A percentile compares a stretch with the other conserved stretches of the same genome.
phyloP scores from a whole-genome alignment of 495 filamentous ascomycete species.

The Aspergillus sclerotiicarbonarius region DNA sequence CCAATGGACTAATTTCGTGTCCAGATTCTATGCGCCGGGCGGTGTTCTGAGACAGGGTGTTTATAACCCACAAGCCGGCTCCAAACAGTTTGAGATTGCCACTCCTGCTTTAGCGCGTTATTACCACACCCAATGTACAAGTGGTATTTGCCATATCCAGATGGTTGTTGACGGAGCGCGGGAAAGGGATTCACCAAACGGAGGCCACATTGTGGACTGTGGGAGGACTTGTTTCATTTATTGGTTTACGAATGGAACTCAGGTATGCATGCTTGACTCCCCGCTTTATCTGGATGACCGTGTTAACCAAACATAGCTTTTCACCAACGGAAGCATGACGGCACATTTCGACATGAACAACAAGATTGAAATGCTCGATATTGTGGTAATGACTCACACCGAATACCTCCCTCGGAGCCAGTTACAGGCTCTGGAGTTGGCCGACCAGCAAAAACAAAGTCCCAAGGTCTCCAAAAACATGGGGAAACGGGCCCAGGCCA shows the following conservation, averaged over 20 bases:
- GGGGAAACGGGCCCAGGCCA: conserved; percentile 54
- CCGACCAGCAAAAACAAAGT: conserved; percentile 61
- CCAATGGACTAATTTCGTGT: conserved; percentile 75
- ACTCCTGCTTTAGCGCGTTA: conserved; percentile 74
- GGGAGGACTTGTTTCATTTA: conserved; percentile 63
- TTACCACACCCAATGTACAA: conserved; percentile 80
- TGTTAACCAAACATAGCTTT: conserved; percentile 49
- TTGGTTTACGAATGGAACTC: conserved; percentile 69
- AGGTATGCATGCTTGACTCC: conserved; percentile 48
- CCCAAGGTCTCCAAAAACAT: conserved; percentile 64
- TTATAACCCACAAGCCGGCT: conserved; percentile 44
- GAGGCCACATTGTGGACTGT: conserved; percentile 64
- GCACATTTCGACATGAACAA: conserved; percentile 67
- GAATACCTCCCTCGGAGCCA: conserved; percentile 65
- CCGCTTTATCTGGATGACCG: conserved; percentile 4
- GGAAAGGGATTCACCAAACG: conserved; percentile 57
- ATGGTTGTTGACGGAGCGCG: conserved; percentile 60
- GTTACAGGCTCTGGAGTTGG: conserved; percentile 46
- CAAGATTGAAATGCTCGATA: conserved; percentile 71
- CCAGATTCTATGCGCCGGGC: conserved; percentile 68
- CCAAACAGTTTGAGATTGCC: conserved; percentile 76
- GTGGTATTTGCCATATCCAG: conserved; percentile 75
- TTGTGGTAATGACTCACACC: conserved; percentile 59
- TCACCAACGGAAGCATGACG: conserved; percentile 59
- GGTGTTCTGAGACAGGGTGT: conserved; percentile 68